Evolutionary conservation across 1,284 basidiomycete species (phyloP), one percentile per base, ranked within the genome.

Genomic region (Veloporphyrellus conicus): DNA sequence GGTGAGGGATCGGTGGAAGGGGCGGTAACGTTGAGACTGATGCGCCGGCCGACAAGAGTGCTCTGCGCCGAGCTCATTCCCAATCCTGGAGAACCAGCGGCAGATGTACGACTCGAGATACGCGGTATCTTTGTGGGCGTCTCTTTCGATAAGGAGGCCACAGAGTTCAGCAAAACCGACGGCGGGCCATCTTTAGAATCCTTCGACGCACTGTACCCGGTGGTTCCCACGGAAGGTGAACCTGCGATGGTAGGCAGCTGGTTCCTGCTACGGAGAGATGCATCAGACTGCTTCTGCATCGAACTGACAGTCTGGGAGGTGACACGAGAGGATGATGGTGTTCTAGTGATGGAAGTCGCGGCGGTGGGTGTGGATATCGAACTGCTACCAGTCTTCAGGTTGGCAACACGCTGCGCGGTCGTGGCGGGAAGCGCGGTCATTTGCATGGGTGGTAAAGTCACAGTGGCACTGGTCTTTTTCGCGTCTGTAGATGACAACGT

Each of bases 91-190:
- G 86, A 84, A 39, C 79, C 75, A 41, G 73, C 76, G 3, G 82
- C 78, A 4, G 87, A 88, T 5, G 82, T 82, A 40, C 86, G 77
- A 61, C 83, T 89, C 18, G 90, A 85, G 49, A 95, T 93, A 34
- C 93, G 86, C 42, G 93, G 93, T 57, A 96, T 97, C 72, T 93
- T 94, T 19, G 93, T 97, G 1, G 93, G 92, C 0, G 87, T 88
- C 63, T 90, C 87, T 66, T 89, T 90, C 5, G 77, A 64, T 47
- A 81, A 64, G n/a, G 72, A 69, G 20, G 75, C 71, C 4, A 72
- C 58, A 7, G 77, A 69, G 55, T 81, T 82, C 48, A 74, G 58
- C 19, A 78, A 62, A 23, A 77, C 72, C 16, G 74, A 73, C 6
- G 78, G 74, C 7, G 77, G 78, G 4, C 66, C 67, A 34, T 84